phyloP scores from a whole-genome alignment of 1,284 basidiomycete species.

The Ustilago curta region DNA sequence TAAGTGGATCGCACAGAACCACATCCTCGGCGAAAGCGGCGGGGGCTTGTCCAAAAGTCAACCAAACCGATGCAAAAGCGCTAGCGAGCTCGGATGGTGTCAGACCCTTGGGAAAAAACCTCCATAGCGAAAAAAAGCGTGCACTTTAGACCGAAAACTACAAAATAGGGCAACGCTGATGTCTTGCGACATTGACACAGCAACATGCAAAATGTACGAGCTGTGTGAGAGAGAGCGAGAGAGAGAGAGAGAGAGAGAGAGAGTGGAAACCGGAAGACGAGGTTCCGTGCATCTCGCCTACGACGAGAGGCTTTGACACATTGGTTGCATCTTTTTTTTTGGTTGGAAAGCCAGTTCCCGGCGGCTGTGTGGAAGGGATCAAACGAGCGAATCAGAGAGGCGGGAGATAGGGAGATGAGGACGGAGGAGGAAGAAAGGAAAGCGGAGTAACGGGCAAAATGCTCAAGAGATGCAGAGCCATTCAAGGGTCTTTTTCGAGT shows the following conservation, averaged over 20 bases:
- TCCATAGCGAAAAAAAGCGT: too few relatives aligned
- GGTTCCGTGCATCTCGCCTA: conserved; percentile 11
- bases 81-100: background rate
- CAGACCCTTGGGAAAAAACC: conserved; percentile 6
- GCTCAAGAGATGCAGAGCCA: too few relatives aligned
- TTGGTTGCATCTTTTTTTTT: too few relatives aligned
- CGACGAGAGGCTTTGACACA: background rate
- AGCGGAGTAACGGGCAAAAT: too few relatives aligned
- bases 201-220: too few relatives aligned
- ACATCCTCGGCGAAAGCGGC: background rate
- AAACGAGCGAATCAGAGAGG: conserved; percentile 1
- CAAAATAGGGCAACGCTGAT: background rate
- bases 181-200: background rate
- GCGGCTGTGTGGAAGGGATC: background rate
- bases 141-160: background rate
- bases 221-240: too few relatives aligned
- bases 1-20: background rate
- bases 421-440: background rate
- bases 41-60: too few relatives aligned
- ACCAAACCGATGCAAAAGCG: too few relatives aligned
- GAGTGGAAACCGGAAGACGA: conserved; percentile 17
- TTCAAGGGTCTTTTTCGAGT: too few relatives aligned
- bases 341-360: background rate
- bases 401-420: conserved; percentile 1
- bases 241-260: too few relatives aligned